Base-by-base conservation (phyloP, 345 rosid species). In the Lagerstroemia speciosa region DNA sequence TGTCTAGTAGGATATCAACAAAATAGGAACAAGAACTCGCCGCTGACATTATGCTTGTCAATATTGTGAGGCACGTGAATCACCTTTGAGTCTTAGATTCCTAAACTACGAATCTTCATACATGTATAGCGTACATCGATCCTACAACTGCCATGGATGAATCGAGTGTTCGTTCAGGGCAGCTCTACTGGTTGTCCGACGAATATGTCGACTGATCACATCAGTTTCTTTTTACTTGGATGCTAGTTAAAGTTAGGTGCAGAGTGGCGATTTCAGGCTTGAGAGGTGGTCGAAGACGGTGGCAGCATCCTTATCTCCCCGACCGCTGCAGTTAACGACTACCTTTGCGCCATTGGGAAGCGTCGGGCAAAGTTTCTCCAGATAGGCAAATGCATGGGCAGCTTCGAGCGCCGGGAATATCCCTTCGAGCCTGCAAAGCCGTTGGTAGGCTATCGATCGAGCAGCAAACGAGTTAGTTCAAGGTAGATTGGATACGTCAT, bases 341-440 rank as follows among this genome's bases (percentile, higher is more conserved):
- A 93, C 83, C 71, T 83, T 88, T 34, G 89, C 62, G 10, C 86
- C 87, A 63, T 84, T 60, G 0, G 74, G 41, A 27, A 88, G 73
- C 26, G 73, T 79, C 8, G 97, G 97, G 36, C 89, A 83, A 10
- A 93, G 86, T 74, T 86, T 80, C 38, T 87, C 92, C 5, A 90
- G 79, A 78, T 64, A 85, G 7, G 93, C 98, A 46, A 90, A 75
- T 0, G 93, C 96, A 69, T 93, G 98, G 52, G 97, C 81, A 0
- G 90, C 74, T 75, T 90, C 98, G 64, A 93, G 33, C 0, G 96
- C 83, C 46, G 93, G 97, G 38, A 90, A 38, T 84, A 93, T 90
- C 8, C 98, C 98, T 73, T 93, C 96, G 41, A 87, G 63, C 81
- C 75, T 78, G 33, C 86, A 77, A 9, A 90, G 73, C 65, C 73